Evolutionary conservation across 257 asterid genomes (phyloP), one percentile per base, ranked within the genome.

Genomic region (Galeopsis tetrahit): DNA sequence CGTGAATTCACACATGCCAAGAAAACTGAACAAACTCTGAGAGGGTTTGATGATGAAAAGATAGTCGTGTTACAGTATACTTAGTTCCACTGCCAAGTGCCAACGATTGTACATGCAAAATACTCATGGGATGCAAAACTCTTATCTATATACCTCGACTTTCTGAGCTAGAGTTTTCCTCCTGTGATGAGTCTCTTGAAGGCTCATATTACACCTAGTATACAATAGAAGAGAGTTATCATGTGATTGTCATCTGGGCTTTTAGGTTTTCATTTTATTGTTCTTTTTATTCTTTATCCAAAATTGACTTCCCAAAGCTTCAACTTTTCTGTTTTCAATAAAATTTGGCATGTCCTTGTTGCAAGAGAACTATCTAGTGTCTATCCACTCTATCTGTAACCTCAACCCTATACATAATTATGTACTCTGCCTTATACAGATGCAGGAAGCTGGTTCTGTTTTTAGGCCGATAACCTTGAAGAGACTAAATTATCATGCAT

Each of bases 1-100:
- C 60, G 53, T 46, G 15, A 43, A 9, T 71, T 71, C 53, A 36
- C 55, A 58, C 78, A 74, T 66, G 62, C 64, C 40, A 34, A 53
- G 59, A 62, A 66, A 59, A 36, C 31, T 17, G 57, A 70, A 39
- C 7, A 28, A 48, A 63, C 62, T 53, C 63, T 7, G 28, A 60
- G 66, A 39, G 57, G 40, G 21, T 28, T 49, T 38, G 52, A 31
- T 8, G 14, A 63, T 17, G 69, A 35, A 42, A 46, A 15, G 53
- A 59, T 36, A 60, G 38, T 32, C 73, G 51, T 67, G 44, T 56
- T 17, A 63, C 43, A n/a, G 71, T 6, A 32, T 32, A 64, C 10
- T 68, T 35, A 67, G 66, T 62, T 11, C 57, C 10, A 55, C 52
- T 7, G 7, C 35, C 38, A 32, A 55, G 42, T 7, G 7, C 35